Conservation (phyloP, 2,329 filamentous ascomycete species). For the Xylariomycetidae sp. region DNA sequence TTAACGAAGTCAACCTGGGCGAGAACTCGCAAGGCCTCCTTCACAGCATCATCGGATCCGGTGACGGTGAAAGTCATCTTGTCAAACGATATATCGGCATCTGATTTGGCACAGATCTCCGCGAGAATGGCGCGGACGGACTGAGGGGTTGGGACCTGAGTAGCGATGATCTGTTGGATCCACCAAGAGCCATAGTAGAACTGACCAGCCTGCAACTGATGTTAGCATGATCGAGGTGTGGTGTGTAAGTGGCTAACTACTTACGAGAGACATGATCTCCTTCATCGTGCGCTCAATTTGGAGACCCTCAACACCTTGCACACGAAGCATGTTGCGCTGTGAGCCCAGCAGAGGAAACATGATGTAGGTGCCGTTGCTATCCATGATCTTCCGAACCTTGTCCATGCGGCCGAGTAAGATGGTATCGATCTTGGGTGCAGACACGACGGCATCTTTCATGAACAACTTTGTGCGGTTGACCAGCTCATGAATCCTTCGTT, state of each 20-base stretch:
- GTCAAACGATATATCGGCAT: conserved; percentile 91
- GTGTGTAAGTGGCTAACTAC: too few species aligned
- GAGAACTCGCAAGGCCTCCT: conserved; percentile 90
- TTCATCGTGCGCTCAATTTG: conserved; percentile 93
- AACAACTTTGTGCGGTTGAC: conserved; percentile 76
- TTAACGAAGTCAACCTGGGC: conserved; percentile 86
- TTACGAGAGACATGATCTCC: conserved; percentile 89
- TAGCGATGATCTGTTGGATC: conserved; percentile 71
- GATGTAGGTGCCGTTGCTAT: conserved; percentile 92
- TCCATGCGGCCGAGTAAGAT: conserved; percentile 87
- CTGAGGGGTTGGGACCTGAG: conserved; percentile 55
- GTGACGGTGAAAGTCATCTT: conserved; percentile 91
- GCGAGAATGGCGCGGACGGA: conserved; percentile 88
- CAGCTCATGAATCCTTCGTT: conserved; percentile 85
- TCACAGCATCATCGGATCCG: conserved; percentile 93
- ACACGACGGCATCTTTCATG: conserved; percentile 88
- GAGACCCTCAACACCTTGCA: conserved; percentile 89
- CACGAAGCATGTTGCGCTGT: conserved; percentile 76
- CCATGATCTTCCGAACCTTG: conserved; percentile 96
- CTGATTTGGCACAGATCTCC: conserved; percentile 94
- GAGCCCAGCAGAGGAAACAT: conserved; percentile 85
- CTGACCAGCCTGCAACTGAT: conserved; percentile 78
- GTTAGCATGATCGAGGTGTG: too few species aligned
- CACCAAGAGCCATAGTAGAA: conserved; percentile 98
- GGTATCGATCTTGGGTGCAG: conserved; percentile 89